Evolutionary conservation across 2,329 filamentous ascomycete species (phyloP), one percentile per base, ranked within the genome.

Genomic region (Daldinia sp.): DNA sequence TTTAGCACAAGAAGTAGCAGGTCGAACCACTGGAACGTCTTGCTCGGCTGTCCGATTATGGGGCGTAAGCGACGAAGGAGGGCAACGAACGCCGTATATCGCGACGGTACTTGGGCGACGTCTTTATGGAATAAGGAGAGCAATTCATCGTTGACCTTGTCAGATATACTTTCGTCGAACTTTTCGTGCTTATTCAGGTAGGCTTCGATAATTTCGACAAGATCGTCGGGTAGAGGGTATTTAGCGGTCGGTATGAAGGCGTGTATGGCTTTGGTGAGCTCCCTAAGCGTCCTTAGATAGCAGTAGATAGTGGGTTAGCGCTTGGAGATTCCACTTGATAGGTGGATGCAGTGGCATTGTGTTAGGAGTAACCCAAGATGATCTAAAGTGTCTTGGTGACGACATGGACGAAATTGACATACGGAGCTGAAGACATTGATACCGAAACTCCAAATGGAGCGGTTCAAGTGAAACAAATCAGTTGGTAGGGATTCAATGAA

Each of bases 81-180:
- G 50, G 84, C 83, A 15, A 94, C 81, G 76, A 94, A 95, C n/a
- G 87, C 78, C 7, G 85, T 86, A 73, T 86, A 84, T 68, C 86
- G 85, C 51, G 82, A 75, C 2, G 85, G 79, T 21, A 81, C 80
- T 30, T 83, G 82, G 21, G 81, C 81, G 61, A 94, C 85, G 67
- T 86, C 81, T 71, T 85, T 87, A 60, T 88, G 82, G 78, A 89
- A 93, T 55, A 92, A 82, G 21, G 81, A 77, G 37, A 89, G 79
- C 6, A 95, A 82, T 70, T 93, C 91, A 37, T 93, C 90, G 64
- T 93, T 87, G 51, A 93, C 81, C 59, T 88, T 87, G 68, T 92
- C 89, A n/a, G 87, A 83, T 37, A 87, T 83, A 58, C 82, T 78
- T 52, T 92, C 90, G 71, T 94, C 91, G 66, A 86, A 84, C 68